These are phyloP conservation scores for Malassezia sympodialis DNA, from an alignment of 1,284 basidiomycete species.

Conservation along the genomic window DNA sequence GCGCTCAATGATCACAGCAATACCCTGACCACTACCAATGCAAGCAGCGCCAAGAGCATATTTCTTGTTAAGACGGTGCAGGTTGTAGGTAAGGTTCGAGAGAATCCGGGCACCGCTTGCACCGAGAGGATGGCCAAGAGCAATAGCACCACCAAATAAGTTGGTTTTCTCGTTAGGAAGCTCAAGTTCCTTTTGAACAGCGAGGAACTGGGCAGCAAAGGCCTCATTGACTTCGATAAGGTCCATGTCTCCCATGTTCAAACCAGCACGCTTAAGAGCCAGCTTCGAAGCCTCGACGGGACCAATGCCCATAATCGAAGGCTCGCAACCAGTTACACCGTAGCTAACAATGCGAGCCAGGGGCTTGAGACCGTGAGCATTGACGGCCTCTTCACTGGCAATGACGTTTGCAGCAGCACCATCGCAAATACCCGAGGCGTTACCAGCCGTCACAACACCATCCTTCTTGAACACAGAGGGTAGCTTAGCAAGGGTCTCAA, in stretches of 20 bases:
- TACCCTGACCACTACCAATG: conserved; percentile 53
- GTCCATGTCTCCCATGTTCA: conserved; percentile 52
- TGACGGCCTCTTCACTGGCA: conserved; percentile 79
- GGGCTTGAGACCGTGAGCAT: conserved; percentile 73
- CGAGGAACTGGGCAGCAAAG: conserved; percentile 85
- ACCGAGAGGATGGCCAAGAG: conserved; percentile 55
- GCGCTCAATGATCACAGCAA: conserved; percentile 50
- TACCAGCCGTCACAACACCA: conserved; percentile 86
- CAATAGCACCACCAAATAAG: conserved; percentile 53
- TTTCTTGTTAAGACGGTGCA: conserved; percentile 53
- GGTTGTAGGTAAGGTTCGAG: conserved; percentile 53
- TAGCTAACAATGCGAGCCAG: conserved; percentile 73
- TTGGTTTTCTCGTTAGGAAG: conserved; percentile 57
- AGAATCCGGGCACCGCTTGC: conserved; percentile 54
- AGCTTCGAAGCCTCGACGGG: conserved; percentile 51
- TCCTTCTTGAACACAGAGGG: conserved; percentile 75
- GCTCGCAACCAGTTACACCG: conserved; percentile 54
- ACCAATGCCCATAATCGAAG: conserved; percentile 56
- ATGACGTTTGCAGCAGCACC: conserved; percentile 92
- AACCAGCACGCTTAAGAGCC: conserved; percentile 47
- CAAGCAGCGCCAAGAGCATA: conserved; percentile 55
- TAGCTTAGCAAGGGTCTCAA: conserved; percentile 78
- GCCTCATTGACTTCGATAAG: conserved; percentile 60
- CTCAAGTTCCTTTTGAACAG: conserved; percentile 76
- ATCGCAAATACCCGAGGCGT: conserved; percentile 90